Evolutionary conservation across 2,329 filamentous ascomycete species (phyloP), one percentile per base, ranked within the genome.

Genomic region (Biscogniauxia marginata): DNA sequence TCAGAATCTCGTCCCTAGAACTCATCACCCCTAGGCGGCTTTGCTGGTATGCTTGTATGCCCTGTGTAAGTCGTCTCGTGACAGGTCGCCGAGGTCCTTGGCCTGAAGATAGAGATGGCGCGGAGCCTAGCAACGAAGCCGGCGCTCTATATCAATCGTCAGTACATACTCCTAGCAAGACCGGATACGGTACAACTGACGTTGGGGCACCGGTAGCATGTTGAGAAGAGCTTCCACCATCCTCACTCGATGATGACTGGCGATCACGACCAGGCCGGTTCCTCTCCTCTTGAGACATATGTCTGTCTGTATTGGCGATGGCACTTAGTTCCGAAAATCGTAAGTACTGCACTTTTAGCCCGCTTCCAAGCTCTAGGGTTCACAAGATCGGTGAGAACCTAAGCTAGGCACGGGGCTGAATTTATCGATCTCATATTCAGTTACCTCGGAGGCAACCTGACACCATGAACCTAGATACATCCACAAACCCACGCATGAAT

Each of bases 21-120:
- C 5, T 13, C 18, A 49, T 20, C 2, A 50, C 18, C 19, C 58
- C 55, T 9, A 51, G 46, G 13, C 21, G 49, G 13, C 22, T 45
- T 20, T 49, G 39, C 22, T 50, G 55, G 13, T 58, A 43, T 13
- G 30, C 13, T 20, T 63, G 59, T 21, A 60, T 50, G 7, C 56
- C 49, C 19, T 51, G 51, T 20, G 25, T 21, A 20, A 54, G 45
- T 13, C 25, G 45, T 46, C 53, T 57, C 6, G 55, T 59, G 44
- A 57, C 23, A 7, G 55, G 57, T 52, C 47, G 46, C 34, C 50
- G 45, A 21, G 22, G 46, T 46, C 46, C 53, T 45, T 50, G 56
- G 48, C 52, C 56, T 39, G 55, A 54, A 53, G 57, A 54, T n/a
- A 19, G 48, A 9, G 48, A 25, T 18, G 19, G n/a, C 19, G 23